Evolutionary conservation across 129 eudicot species (phyloP), one percentile per base, ranked within the genome.

Genomic region (Smallanthus sonchifolius): DNA sequence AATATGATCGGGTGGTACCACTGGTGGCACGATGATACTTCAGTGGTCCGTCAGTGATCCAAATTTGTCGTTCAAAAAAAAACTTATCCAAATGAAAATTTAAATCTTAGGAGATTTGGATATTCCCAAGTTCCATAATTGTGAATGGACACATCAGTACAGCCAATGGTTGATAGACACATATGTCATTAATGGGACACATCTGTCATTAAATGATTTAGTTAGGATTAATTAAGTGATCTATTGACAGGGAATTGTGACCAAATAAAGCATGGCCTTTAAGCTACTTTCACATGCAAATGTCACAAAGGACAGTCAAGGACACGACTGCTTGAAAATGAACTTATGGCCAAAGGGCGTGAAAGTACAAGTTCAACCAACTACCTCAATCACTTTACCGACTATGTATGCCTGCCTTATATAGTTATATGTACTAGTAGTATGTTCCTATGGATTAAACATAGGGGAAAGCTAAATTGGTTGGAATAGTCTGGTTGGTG

Each of bases 241-340:
- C 42, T 59, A 59, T 59, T 59, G 38, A 59, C 30, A 59, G 38
- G 16, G 14, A 59, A 10, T 10, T 30, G 39, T 59, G 14, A 61
- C 42, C 43, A 61, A 61, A 32, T 61, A 13, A 59, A 61, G 42
- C 9, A 61, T 34, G 67, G 40, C 17, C 42, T 61, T 36, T 34
- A 61, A 34, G 67, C 20, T 61, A 32, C 67, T 32, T 61, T 36
- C 67, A 61, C 67, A 61, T 61, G 67, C 67, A 61, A 61, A 61
- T 61, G 67, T 61, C 42, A 15, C 43, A 61, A 61, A 61, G 67
- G 67, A 61, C 65, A 30, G 2, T 55, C 62, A 55, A 20, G 35
- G 65, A 59, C 67, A 61, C 6, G 67, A 61, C 20, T 20, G 67
- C 19, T 61, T 6, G 42, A 61, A 32, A 61, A 32, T 2, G 65